Percentiles rank a stretch among this genome's conserved stretches.
Evolutionary conservation across 352 stramenopile species (phyloP).

Genomic region (Phytophthora agathidicida): DNA sequence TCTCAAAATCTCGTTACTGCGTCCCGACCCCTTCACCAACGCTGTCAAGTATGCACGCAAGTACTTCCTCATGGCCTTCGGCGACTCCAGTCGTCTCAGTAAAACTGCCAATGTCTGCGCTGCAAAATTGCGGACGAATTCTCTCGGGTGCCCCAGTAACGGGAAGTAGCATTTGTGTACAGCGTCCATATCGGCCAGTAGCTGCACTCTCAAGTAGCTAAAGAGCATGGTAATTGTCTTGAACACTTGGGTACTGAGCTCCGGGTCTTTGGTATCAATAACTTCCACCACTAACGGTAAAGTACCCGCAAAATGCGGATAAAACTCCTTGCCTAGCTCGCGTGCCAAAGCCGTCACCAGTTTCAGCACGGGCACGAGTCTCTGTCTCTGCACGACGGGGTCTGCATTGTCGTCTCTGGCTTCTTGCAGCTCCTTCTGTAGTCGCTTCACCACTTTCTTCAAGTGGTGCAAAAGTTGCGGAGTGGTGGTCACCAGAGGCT

Average conservation of each 20-base stretch:
- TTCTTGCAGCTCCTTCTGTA: conserved; percentile 67
- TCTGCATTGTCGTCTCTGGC: conserved; percentile 29
- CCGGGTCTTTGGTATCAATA: conserved; percentile 88
- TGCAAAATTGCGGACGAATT: conserved; percentile 91
- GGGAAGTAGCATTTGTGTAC: conserved; percentile 92
- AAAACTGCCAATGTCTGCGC: conserved; percentile 88
- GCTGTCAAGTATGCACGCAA: conserved; percentile 78
- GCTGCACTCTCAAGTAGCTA: conserved; percentile 80
- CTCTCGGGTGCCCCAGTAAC: conserved; percentile 80
- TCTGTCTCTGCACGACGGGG: conserved; percentile 71
- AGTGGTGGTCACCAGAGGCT: conserved; percentile 80
- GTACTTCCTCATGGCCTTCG: conserved; percentile 84
- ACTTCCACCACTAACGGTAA: conserved; percentile 76
- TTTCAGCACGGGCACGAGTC: conserved; percentile 80
- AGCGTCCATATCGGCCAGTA: conserved; percentile 90
- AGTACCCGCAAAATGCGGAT: conserved; percentile 72
- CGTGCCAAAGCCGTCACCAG: conserved; percentile 80
- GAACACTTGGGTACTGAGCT: conserved; percentile 91
- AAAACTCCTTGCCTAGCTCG: conserved; percentile 88
- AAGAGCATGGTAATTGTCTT: conserved; percentile 92
- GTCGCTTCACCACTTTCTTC: conserved; percentile 65
- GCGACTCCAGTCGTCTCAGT: conserved; percentile 75
- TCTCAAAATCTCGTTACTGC: conserved; percentile 68
- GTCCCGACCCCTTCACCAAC: conserved; percentile 65
- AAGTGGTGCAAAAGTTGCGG: conserved; percentile 85